Conservation (phyloP, 495 filamentous ascomycete species). For the Aspergillus egyptiacus region DNA sequence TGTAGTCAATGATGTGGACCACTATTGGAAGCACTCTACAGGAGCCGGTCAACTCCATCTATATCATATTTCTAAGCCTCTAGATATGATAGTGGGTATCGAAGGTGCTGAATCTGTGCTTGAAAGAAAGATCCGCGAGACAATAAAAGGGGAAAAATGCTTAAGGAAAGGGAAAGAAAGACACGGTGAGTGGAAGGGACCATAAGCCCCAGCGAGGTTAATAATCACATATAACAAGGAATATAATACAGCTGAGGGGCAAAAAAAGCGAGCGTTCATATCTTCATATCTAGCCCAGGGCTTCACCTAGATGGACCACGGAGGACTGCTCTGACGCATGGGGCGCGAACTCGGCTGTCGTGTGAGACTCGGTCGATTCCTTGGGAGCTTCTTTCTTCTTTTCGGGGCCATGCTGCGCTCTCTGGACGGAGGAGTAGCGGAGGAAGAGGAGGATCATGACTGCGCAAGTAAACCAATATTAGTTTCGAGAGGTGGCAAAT, state of each 20-base stretch:
- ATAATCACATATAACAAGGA: not conserved
- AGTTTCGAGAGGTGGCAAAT: conserved; percentile 8
- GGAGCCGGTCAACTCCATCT: too few species aligned
- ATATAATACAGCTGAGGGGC: conserved; percentile 2
- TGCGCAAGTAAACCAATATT: conserved; percentile 22
- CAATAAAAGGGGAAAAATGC: too few species aligned
- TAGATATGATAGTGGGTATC: too few species aligned
- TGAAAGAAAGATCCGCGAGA: too few species aligned
- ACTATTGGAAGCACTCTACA: too few species aligned
- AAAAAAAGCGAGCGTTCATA: conserved; percentile 6
- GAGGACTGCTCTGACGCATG: conserved; percentile 12
- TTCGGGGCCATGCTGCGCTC: conserved; percentile 24
- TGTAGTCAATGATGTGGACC: too few species aligned
- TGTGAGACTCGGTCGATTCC: conserved; percentile 23
- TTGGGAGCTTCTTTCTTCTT: conserved; percentile 31
- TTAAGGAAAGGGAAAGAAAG: too few species aligned
- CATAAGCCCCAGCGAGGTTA: not conserved
- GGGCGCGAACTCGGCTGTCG: conserved; percentile 15
- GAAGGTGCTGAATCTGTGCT: too few species aligned
- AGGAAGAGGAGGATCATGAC: conserved; percentile 46
- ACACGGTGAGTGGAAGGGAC: too few species aligned
- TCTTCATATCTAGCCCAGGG: conserved; percentile 26
- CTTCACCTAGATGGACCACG: conserved; percentile 32
- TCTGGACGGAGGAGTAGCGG: conserved; percentile 38
- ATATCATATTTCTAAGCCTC: too few species aligned